Base-by-base conservation (phyloP, 2,329 filamentous ascomycete species). In the Aureobasidium namibiae region DNA sequence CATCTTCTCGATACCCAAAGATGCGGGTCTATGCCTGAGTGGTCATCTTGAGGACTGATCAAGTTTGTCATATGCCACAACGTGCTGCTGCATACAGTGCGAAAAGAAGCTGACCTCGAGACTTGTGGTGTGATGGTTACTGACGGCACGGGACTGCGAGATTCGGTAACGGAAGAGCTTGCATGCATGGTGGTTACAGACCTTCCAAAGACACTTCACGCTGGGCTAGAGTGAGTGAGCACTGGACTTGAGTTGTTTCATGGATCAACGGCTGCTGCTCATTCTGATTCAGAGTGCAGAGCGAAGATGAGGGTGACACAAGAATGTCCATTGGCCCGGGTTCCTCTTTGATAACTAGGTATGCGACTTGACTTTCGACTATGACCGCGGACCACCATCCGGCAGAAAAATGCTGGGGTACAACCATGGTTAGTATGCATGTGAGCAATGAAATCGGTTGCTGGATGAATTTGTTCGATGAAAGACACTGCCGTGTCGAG, bases 311-410 rank as follows among this genome's bases (percentile, higher is more conserved):
- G 31, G 21, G 21, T 45, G 21, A 24, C 50, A 54, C 39, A 45
- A 31, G 13, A 31, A 18, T 33, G 21, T 18, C 16, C 34, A 48
- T 6, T 23, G 42, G 13, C 41, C 42, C n/a, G 54, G 42, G 18
- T 45, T n/a, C 18, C 39, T n/a, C n/a, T n/a, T n/a, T n/a, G n/a
- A n/a, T n/a, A n/a, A n/a, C n/a, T n/a, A n/a, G n/a, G n/a, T 6
- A 44, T 33, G 21, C 31, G 14, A 29, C n/a, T 46, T 38, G 54
- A 31, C n/a, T n/a, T 31, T 45, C 21, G 33, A 39, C 42, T 57
- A 57, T 42, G 54, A 48, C 54, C 54, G 54, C 54, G 54, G 54
- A 14, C 11, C 24, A 48, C 33, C 31, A 57, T 57, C 54, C 54
- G 54, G n/a, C 18, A 39, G 33, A 31, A 8, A 24, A 24, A 18